phyloP scores from a whole-genome alignment of 768 basidiomycete genomes.

The Kwoniella bestiolae region DNA sequence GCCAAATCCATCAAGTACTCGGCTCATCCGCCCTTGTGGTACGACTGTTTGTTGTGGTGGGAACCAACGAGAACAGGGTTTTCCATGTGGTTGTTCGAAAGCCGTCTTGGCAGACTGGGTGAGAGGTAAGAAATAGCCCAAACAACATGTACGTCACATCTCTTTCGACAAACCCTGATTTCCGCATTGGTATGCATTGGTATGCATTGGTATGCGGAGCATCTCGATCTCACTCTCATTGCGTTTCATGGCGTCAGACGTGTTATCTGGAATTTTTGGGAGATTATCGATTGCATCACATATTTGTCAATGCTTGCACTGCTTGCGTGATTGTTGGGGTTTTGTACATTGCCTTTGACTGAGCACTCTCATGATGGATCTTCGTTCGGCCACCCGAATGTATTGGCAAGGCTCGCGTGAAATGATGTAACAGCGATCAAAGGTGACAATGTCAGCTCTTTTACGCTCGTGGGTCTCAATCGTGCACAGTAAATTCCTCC shows the following conservation, averaged over 20 bases:
- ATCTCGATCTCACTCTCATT: neutral
- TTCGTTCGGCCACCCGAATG: too few species aligned
- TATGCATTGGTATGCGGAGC: neutral
- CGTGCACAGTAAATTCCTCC: too few species aligned
- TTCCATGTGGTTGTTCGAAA: neutral
- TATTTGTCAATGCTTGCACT: neutral
- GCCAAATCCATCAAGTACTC: conserved; percentile 2
- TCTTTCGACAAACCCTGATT: neutral
- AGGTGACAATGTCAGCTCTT: too few species aligned
- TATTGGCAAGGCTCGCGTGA: too few species aligned
- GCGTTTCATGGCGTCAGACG: conserved; percentile 11
- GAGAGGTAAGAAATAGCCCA: neutral
- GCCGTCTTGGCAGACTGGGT: neutral
- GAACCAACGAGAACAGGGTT: conserved; percentile 3
- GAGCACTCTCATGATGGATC: neutral
- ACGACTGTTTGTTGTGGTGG: neutral
- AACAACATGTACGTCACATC: neutral
- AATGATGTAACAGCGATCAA: too few species aligned
- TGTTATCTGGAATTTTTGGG: conserved; percentile 9
- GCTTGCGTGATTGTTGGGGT: neutral
- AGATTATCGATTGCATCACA: neutral
- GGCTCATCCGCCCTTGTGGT: conserved; percentile 1
- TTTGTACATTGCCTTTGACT: neutral
- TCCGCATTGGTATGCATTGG: neutral
- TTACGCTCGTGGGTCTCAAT: too few species aligned